Base-by-base conservation (phyloP, 1,284 basidiomycete species). In the Boletus sp. region DNA sequence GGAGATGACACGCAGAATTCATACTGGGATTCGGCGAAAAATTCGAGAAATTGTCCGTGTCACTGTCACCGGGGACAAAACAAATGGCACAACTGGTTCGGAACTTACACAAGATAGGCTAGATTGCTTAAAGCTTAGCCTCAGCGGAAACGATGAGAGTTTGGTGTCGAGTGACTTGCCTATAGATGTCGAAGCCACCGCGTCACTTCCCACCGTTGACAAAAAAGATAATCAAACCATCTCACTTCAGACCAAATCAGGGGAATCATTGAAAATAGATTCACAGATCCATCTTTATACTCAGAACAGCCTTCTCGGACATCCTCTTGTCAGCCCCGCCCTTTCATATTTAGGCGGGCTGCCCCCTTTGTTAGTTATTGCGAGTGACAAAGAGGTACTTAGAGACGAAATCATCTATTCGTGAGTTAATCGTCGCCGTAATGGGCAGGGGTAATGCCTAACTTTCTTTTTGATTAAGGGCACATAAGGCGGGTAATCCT, bases 401-500 rank as follows among this genome's bases (percentile, higher is more conserved):
- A 75, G 92, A 41, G 95, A 99, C 61, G 94, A 98, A 68, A 85
- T 93, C 40, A 81, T 97, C 32, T 98, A 91, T 61, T 70, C 78
- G 88, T 92, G 56, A 60, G 88, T 76, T 29, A 23, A 16, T 45
- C 34, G 14, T 46, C 42, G 6, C 8, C 5, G 2, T 20, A 16
- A 38, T 16, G 14, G 10, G 2, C 1, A 33, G 5, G 39, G 14
- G 22, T 39, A 23, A 6, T 48, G 14, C 16, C 39, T 35, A 30
- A 48, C 37, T 14, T 8, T 17, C 12, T 23, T 43, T 17, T 6
- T 14, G 12, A 19, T 41, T 12, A 56, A 95, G 92, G 13, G 94
- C 95, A 0, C 94, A 98, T 63, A 93, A 88, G 59, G 95, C 95
- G 12, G 91, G 91, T 2, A 71, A 91, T 62, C 95, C 95, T 0